phyloP scores from a whole-genome alignment of 1,139 yeast species.

The Wickerhamomyces sp. region DNA sequence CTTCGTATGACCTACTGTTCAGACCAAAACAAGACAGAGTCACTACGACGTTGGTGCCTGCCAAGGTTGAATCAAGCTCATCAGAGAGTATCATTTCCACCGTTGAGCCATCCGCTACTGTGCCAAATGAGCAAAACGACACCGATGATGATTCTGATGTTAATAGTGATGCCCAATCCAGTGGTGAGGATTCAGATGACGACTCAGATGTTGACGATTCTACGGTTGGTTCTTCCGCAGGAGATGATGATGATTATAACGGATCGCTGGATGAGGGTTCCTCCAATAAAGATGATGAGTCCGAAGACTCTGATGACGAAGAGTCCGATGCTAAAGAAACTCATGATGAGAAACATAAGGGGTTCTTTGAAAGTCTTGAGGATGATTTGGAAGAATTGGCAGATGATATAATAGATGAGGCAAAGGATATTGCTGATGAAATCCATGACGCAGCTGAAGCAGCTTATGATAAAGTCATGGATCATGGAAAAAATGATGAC shows the following conservation, averaged over 20 bases:
- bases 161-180: no score
- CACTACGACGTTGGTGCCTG: slow-evolving; percentile 12
- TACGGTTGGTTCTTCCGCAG: slow-evolving; percentile 1
- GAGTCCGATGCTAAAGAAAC: not conserved
- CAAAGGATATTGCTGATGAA: slow-evolving; percentile 31
- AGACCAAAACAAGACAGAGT: slow-evolving; percentile 6
- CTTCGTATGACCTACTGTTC: slow-evolving; percentile 45
- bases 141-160: no score
- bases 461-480: slow-evolving; percentile 18
- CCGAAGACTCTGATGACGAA: not conserved
- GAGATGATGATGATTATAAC: not conserved
- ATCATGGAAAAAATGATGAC: slow-evolving; percentile 7
- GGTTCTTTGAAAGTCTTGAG: slow-evolving; percentile 16
- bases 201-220: not conserved
- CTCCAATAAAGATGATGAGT: slow-evolving; percentile 6
- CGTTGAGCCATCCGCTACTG: not conserved
- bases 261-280: slow-evolving; percentile 2
- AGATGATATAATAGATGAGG: slow-evolving; percentile 23
- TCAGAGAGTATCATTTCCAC: slow-evolving; percentile 1
- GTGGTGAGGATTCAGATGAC: not conserved
- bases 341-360: slow-evolving; percentile 9
- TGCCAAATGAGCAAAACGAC: not conserved
- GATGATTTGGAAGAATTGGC: slow-evolving; percentile 8
- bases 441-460: slow-evolving; percentile 31
- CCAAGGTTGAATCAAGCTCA: not conserved